Conservation (phyloP, 495 filamentous ascomycete species). For the Neurospora sp. region DNA sequence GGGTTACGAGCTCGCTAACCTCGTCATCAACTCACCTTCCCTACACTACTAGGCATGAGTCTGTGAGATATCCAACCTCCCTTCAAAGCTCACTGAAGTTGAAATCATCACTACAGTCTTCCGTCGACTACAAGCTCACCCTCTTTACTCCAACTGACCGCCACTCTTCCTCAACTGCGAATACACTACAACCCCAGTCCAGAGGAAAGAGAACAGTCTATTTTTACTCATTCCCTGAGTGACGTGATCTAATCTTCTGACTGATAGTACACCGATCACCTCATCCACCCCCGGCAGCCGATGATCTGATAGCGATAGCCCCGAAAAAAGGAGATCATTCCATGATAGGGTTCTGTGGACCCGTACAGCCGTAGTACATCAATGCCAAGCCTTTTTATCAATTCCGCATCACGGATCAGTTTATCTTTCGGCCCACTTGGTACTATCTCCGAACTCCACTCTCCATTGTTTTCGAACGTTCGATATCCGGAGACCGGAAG, state of each 20-base stretch:
- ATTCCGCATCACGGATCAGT: constrained; percentile 4
- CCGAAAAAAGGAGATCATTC: background rate
- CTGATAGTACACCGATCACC: background rate
- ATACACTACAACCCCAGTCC: background rate
- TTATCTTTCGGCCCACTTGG: background rate
- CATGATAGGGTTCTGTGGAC: background rate
- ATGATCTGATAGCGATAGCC: background rate
- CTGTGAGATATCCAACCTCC: background rate
- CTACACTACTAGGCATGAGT: background rate
- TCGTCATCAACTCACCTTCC: background rate
- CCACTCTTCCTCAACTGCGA: background rate
- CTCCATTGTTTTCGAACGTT: background rate
- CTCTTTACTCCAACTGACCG: background rate
- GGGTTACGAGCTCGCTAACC: background rate
- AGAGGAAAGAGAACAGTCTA: background rate
- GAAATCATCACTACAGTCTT: background rate
- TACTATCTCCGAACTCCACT: background rate
- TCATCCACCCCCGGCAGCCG: background rate
- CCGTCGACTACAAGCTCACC: background rate
- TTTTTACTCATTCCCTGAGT: background rate
- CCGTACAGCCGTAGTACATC: background rate
- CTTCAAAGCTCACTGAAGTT: background rate
- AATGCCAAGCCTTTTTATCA: constrained; percentile 24
- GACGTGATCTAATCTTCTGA: background rate
- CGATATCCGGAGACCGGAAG: background rate